Conservation (phyloP, 2,329 filamentous ascomycete species). For the Alternaria angustiovoidea region DNA sequence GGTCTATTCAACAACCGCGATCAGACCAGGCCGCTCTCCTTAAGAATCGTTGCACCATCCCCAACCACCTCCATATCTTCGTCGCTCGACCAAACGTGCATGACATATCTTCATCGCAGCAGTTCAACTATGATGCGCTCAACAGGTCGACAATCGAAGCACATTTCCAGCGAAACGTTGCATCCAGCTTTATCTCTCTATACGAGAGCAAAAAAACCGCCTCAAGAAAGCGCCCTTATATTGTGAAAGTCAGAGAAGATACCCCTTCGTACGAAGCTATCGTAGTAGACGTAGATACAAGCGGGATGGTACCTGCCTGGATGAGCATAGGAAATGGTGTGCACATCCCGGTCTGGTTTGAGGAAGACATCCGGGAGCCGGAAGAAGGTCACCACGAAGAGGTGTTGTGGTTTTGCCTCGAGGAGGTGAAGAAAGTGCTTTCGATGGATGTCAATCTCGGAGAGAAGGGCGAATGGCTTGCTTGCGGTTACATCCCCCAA, state of each 20-base stretch:
- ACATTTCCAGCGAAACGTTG: neutral
- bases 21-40: neutral
- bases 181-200: conserved; percentile 8
- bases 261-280: neutral
- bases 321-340: neutral
- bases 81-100: neutral
- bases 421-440: conserved; percentile 11
- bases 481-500: conserved; percentile 10
- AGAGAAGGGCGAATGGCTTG: conserved; percentile 18
- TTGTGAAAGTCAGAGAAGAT: neutral
- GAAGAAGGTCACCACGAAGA: conserved; percentile 5
- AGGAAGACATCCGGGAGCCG: neutral
- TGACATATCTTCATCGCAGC: neutral
- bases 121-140: conserved; percentile 2
- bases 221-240: neutral
- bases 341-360: conserved; percentile 15
- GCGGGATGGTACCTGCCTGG: neutral
- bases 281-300: conserved; percentile 1
- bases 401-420: conserved; percentile 17
- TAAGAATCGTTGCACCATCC: neutral
- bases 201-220: conserved; percentile 10
- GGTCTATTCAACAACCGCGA: neutral
- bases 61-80: neutral
- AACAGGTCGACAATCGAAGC: conserved; percentile 2
- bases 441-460: conserved; percentile 3